Percentiles rank a stretch among this genome's conserved stretches.
These are phyloP conservation scores for Ulmus americana DNA, from an alignment of 331 rosid species.

Conservation along the genomic window DNA sequence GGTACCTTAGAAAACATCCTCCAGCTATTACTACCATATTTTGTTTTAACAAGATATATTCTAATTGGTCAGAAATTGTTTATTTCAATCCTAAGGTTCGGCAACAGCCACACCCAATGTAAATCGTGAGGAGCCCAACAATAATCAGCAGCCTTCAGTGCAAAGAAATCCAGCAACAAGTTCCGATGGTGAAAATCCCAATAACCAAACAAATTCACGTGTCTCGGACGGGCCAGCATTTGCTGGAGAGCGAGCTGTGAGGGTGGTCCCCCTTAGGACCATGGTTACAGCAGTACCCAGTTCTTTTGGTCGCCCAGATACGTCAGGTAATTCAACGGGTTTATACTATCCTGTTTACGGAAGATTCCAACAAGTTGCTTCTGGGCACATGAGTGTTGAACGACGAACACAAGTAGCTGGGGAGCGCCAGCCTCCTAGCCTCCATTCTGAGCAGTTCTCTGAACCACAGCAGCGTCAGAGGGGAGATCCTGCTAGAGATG, in stretches of 20 bases:
- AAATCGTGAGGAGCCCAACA: conserved; percentile 51
- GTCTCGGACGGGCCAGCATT: conserved; percentile 40
- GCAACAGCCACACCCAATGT: conserved; percentile 45
- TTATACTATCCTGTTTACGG: conserved; percentile 79
- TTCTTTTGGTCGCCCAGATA: conserved; percentile 55
- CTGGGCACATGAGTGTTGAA: conserved; percentile 52
- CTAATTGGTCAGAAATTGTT: conserved; percentile 16
- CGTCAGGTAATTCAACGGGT: conserved; percentile 72
- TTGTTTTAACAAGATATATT: conserved; percentile 13
- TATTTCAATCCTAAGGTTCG: conserved; percentile 47
- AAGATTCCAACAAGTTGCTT: conserved; percentile 62
- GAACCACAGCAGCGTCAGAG: conserved; percentile 40
- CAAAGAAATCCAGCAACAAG: conserved; percentile 47
- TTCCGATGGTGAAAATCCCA: conserved; percentile 45
- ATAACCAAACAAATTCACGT: conserved; percentile 50
- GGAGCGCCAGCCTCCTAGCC: conserved; percentile 35
- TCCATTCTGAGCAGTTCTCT: conserved; percentile 36
- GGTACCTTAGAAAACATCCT: conserved; percentile 37
- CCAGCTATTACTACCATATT: conserved; percentile 7
- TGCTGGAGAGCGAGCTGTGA: conserved; percentile 58
- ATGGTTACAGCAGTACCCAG: conserved; percentile 78
- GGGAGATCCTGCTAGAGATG: conserved; percentile 61
- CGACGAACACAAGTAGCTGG: conserved; percentile 51
- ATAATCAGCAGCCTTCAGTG: conserved; percentile 44
- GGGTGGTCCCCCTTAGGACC: conserved; percentile 81